Evolutionary conservation across 75 land plant species (phyloP), one percentile per base, ranked within the genome.

Genomic region (Sequoia sempervirens): DNA sequence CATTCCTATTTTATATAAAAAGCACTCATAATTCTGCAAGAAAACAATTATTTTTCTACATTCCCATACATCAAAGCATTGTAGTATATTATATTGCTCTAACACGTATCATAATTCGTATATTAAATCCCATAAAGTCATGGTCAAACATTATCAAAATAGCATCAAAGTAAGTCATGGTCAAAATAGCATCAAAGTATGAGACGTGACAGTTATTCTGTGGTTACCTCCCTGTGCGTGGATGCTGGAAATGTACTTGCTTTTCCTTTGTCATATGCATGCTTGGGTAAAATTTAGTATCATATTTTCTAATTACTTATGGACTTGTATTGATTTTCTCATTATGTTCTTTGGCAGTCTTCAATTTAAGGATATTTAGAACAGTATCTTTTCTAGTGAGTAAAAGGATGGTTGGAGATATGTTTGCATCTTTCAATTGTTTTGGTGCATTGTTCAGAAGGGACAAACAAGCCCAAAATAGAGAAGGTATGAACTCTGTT

Each of bases 351-450:
- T 45, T 78, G 46, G 80, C 80, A 78, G 47, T 2, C n/a, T 78
- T 45, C 14, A 10, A 78, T 78, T 45, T 3, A 78, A 43, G 50
- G 50, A 78, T 40, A 30, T 13, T 41, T 45, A 43, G 30, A 43
- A 78, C 47, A 45, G 28, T 3, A 45, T 40, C 5, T 15, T 26
- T 45, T 11, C 41, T 40, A n/a, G 45, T 78, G 5, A 43, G 50
- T 78, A 23, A 78, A 45, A 26, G 13, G 30, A 45, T 78, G 15
- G 30, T 26, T 28, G 5, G 80, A 45, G 46, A 78, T 78, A 43
- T 78, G 46, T 45, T n/a, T 78, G 28, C 45, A 78, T 45, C 80
- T 78, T 26, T 78, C 52, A 78, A n/a, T 45, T 78, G 80, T n/a
- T 78, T 78, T 78, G 80, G 80, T 26, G 32, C 50, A 78, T 45